A percentile compares a stretch with the other conserved stretches of the same genome.
Conservation (phyloP, 176 grass and related monocot species). For the Cenchrus fungigraminus region DNA sequence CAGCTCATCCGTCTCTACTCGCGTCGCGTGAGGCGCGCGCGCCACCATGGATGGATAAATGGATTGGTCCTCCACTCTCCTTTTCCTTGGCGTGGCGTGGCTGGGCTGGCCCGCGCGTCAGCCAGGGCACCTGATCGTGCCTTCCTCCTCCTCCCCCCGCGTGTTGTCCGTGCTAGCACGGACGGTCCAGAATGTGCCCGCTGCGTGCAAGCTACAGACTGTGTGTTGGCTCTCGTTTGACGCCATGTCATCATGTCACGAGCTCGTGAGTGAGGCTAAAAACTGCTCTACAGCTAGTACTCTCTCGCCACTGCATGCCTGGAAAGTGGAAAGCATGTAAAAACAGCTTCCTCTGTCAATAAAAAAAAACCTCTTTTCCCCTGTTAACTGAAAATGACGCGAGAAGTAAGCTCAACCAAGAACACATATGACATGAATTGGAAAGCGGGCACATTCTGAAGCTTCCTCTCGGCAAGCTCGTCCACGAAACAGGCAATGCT, state of each 20-base stretch:
- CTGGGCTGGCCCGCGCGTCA: not conserved
- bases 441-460: not conserved
- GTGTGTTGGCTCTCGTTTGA: not conserved
- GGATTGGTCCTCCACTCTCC: not conserved
- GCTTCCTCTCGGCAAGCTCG: not conserved
- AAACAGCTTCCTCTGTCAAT: not conserved
- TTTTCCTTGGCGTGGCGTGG: not conserved
- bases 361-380: too few relatives aligned
- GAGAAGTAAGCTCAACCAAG: not conserved
- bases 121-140: not conserved
- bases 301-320: not conserved
- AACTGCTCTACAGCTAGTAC: not conserved
- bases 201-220: not conserved
- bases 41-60: not conserved
- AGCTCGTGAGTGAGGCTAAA: not conserved
- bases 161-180: not conserved
- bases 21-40: not conserved
- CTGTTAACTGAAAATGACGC: not conserved
- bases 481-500: too few relatives aligned
- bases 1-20: not conserved
- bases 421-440: not conserved
- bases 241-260: not conserved
- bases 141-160: not conserved
- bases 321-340: not conserved
- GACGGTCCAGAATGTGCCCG: conserved; percentile 13